Conservation (phyloP, 208 protist genomes). For the Acanthamoeba divionensis region DNA sequence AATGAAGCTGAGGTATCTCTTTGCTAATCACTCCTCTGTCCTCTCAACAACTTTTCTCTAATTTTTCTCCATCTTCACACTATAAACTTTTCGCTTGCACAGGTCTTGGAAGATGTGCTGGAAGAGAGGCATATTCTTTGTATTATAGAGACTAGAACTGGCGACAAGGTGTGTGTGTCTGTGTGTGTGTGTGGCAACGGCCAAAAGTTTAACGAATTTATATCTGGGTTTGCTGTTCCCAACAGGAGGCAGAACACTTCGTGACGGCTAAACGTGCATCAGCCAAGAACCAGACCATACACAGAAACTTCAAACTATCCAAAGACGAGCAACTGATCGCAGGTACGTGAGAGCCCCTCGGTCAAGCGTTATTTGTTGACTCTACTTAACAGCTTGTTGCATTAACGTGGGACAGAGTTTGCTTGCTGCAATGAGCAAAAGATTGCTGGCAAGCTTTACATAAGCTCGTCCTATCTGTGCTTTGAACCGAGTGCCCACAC, state of each 20-base stretch:
- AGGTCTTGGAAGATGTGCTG: too few species aligned
- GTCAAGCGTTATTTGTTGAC: too few species aligned
- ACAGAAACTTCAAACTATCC: neutral
- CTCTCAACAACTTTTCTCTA: too few species aligned
- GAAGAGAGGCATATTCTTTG: conserved; percentile 32
- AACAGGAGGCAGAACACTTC: conserved; percentile 17
- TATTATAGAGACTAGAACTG: neutral
- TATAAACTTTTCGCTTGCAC: too few species aligned
- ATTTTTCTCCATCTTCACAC: too few species aligned
- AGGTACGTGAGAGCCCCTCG: too few species aligned
- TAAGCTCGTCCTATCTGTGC: conserved; percentile 1
- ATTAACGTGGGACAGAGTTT: too few species aligned
- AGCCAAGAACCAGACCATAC: conserved; percentile 1
- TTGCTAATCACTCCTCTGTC: too few species aligned
- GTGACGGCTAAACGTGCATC: conserved; percentile 26
- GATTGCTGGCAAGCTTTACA: neutral
- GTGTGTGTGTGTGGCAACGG: too few species aligned
- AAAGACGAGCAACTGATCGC: conserved; percentile 35
- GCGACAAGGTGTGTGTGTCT: neutral
- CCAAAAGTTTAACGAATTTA: neutral
- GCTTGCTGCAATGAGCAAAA: conserved; percentile 5
- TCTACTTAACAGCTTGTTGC: too few species aligned
- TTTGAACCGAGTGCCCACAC: neutral
- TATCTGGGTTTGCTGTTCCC: neutral
- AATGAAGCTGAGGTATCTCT: too few species aligned